Percentiles rank a stretch among this genome's conserved stretches.
phyloP scores from a whole-genome alignment of 1,139 yeast genomes.

The Yamadazyma diddensiae region DNA sequence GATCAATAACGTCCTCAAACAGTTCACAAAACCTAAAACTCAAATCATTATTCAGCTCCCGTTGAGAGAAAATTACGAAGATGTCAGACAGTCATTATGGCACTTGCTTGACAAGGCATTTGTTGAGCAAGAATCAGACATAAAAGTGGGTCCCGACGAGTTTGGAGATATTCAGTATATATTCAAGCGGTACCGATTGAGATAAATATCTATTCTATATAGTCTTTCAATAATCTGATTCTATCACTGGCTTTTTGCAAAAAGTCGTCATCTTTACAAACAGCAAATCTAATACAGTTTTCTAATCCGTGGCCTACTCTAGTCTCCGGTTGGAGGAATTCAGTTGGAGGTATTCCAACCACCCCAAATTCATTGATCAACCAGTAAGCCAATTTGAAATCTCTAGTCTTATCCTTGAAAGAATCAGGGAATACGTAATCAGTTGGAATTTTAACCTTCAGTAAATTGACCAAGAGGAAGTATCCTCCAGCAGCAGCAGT shows the following conservation, averaged over 20 bases:
- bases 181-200: conserved; percentile 2
- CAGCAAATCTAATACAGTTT: conserved; percentile 87
- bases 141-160: conserved; percentile 75
- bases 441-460: conserved; percentile 73
- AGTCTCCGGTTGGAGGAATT: conserved; percentile 60
- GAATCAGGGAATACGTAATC: conserved; percentile 75
- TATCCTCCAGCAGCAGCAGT: conserved; percentile 92
- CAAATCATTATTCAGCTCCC: conserved; percentile 73
- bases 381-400: conserved; percentile 90
- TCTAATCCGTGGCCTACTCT: conserved; percentile 76
- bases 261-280: conserved; percentile 84
- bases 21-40: conserved; percentile 33
- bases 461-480: conserved; percentile 82
- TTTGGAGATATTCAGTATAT: conserved; percentile 68
- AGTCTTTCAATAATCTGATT: conserved; percentile 66
- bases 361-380: conserved; percentile 88
- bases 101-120: conserved; percentile 37
- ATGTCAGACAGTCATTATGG: conserved; percentile 65
- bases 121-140: conserved; percentile 21
- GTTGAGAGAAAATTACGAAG: conserved; percentile 60
- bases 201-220: conserved; percentile 21
- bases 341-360: conserved; percentile 95
- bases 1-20: conserved; percentile 57
- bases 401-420: conserved; percentile 62
- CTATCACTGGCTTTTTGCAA: conserved; percentile 79